Evolutionary conservation across 495 filamentous ascomycete genomes (phyloP).

Genomic region (Penicillium coffeae): DNA sequence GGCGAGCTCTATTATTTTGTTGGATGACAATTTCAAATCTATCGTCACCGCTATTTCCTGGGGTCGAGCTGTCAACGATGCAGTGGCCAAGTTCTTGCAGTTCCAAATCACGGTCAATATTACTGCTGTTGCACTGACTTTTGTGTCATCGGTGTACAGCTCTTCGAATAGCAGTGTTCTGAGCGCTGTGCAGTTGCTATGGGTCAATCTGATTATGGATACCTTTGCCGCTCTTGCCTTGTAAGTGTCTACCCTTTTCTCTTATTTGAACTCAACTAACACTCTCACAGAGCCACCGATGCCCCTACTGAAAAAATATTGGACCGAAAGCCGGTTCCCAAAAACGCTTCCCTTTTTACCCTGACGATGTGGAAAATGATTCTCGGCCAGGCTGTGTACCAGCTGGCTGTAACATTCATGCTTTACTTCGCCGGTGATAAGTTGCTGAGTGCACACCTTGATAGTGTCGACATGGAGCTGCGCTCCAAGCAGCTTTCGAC

Average conservation of each 20-base stretch:
- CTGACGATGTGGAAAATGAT: conserved; percentile 97
- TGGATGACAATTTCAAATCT: conserved; percentile 87
- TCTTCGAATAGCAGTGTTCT: conserved; percentile 64
- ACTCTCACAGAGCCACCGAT: conserved; percentile 59
- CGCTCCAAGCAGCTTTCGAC: conserved; percentile 55
- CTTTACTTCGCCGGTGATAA: conserved; percentile 66
- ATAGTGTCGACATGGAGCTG: conserved; percentile 24
- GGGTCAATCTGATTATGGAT: conserved; percentile 95
- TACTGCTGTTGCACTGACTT: conserved; percentile 78
- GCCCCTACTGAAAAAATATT: conserved; percentile 75
- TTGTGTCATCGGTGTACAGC: conserved; percentile 76
- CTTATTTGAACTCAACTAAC: conserved; percentile 3
- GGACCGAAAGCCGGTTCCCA: conserved; percentile 79
- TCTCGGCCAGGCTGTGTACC: conserved; percentile 78
- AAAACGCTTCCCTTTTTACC: conserved; percentile 71
- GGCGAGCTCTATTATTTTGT: conserved; percentile 84
- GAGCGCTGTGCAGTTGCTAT: conserved; percentile 81
- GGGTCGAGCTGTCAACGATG: conserved; percentile 88
- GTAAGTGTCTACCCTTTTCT: conserved; percentile 12
- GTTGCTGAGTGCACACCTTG: conserved; percentile 53
- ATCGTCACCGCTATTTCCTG: conserved; percentile 88
- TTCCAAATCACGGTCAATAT: conserved; percentile 93
- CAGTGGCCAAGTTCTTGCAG: conserved; percentile 85
- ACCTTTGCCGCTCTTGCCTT: conserved; percentile 83
- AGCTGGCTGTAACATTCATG: conserved; percentile 72